These are phyloP conservation scores for Calamus simplicifolius DNA, from an alignment of 176 grass and related monocot genomes.

Conservation along the genomic window DNA sequence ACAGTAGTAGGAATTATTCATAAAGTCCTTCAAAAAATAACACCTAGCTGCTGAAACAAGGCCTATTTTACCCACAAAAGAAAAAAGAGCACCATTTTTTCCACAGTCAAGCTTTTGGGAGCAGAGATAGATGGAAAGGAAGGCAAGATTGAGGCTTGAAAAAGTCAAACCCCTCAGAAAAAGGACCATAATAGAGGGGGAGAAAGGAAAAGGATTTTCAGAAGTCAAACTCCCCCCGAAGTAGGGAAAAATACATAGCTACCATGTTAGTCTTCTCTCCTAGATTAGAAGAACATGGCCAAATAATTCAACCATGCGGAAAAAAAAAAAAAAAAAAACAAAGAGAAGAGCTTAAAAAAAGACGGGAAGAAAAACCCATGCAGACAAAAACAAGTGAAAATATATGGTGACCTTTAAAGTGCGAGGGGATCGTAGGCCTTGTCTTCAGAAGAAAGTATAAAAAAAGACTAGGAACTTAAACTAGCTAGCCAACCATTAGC, in stretches of 20 bases:
- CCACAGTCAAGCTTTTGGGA: conserved; percentile 7
- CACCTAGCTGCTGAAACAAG: not conserved
- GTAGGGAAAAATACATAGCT: conserved; percentile 5
- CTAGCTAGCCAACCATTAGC: conserved; percentile 35
- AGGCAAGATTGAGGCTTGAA: not conserved
- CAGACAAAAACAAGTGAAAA: conserved; percentile 57
- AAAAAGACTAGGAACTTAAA: conserved; percentile 16
- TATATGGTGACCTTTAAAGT: conserved; percentile 42
- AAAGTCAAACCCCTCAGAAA: conserved; percentile 11
- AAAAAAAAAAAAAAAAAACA: conserved; percentile 10
- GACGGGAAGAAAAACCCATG: conserved; percentile 18
- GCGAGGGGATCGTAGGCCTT: conserved; percentile 30
- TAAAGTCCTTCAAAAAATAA: not conserved
- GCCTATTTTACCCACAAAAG: not conserved
- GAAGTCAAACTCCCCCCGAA: conserved; percentile 21
- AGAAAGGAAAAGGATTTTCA: conserved; percentile 24
- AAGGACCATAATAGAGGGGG: conserved; percentile 11
- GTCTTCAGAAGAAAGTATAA: conserved; percentile 21
- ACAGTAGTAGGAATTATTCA: too few relatives aligned
- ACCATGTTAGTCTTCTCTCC: not conserved
- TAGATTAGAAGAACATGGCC: conserved; percentile 5
- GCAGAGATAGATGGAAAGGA: conserved; percentile 12
- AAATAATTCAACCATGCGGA: conserved; percentile 21
- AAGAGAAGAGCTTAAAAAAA: conserved; percentile 1
- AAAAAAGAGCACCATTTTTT: conserved; percentile 4